Base-by-base conservation (phyloP, 164 flowering plant genomes). In the Macadamia integrifolia region DNA sequence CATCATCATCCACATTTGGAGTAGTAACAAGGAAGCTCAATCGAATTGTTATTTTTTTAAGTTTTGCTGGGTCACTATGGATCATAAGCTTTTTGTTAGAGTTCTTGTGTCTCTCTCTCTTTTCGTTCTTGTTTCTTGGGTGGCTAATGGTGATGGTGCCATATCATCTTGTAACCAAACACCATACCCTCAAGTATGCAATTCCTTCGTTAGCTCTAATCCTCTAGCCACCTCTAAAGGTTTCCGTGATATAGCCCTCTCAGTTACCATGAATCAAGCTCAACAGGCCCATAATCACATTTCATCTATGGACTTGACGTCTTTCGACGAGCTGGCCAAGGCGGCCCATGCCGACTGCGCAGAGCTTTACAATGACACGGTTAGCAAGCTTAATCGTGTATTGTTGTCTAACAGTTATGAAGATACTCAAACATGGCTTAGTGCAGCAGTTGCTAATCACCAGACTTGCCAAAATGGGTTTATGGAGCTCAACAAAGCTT, bases 271-370 rank as follows among this genome's bases (percentile, higher is more conserved):
- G 57, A 17, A 53, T n/a, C 57, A 53, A 53, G 57, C 57, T 53
- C 23, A 57, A 52, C 56, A 59, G 29, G 83, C 80, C 7, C 82
- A 80, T 65, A 62, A 57, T 50, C 78, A 76, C 29, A 58, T 85
- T 18, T 78, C 87, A 3, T 23, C 68, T 2, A 71, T 82, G 81
- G 82, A 82, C 73, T 14, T 57, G n/a, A 71, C 76, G 53, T 75
- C 78, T 40, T 69, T 80, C n/a, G 62, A 76, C 23, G 57, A 53
- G n/a, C 13, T 2, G 17, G 17, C 57, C 2, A 53, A 53, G 57
- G 15, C 15, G 18, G 57, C 57, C 13, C 14, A n/a, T n/a, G 57
- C 18, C 14, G 57, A 53, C 15, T 53, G 57, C 14, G 2, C 15
- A n/a, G 57, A 53, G 57, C 57, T 53, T 13, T 53, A 53, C 6